phyloP scores from a whole-genome alignment of 495 filamentous ascomycete species.

The Parachaetomium inaequale region DNA sequence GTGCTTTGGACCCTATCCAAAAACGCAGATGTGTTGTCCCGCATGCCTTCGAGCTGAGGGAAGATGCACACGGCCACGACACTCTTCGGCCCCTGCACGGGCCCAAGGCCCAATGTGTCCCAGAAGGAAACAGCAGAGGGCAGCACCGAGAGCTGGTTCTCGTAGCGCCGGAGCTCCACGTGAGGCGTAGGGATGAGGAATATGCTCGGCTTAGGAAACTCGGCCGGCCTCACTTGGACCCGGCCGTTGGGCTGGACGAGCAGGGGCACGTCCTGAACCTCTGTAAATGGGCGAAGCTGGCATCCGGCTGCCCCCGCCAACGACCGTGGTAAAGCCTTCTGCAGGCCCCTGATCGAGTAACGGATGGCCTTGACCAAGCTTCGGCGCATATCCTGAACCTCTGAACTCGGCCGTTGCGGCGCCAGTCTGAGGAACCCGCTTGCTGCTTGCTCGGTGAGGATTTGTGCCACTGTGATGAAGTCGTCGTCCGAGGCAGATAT shows the following conservation, averaged over 20 bases:
- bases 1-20: slow-evolving; percentile 64
- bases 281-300: slow-evolving; percentile 46
- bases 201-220: slow-evolving; percentile 39
- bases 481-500: slow-evolving; percentile 47
- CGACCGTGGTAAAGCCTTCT: slow-evolving; percentile 35
- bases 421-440: slow-evolving; percentile 38
- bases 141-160: slow-evolving; percentile 69
- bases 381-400: slow-evolving; percentile 30
- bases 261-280: slow-evolving; percentile 52
- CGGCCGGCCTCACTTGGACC: slow-evolving; percentile 44
- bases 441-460: slow-evolving; percentile 58
- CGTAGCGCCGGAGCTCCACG: slow-evolving; percentile 71
- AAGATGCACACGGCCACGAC: slow-evolving; percentile 77
- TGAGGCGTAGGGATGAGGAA: slow-evolving; percentile 59
- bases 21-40: slow-evolving; percentile 62
- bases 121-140: slow-evolving; percentile 81
- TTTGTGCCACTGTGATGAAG: slow-evolving; percentile 56
- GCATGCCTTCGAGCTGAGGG: slow-evolving; percentile 56
- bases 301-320: slow-evolving; percentile 37
- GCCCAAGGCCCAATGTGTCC: slow-evolving; percentile 83
- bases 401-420: slow-evolving; percentile 9
- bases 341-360: slow-evolving; percentile 41
- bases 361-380: slow-evolving; percentile 38
- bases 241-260: slow-evolving; percentile 41
- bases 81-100: slow-evolving; percentile 74